Evolutionary conservation across 805 yeast genomes (phyloP).

Genomic region (Ogataea naganishii): DNA sequence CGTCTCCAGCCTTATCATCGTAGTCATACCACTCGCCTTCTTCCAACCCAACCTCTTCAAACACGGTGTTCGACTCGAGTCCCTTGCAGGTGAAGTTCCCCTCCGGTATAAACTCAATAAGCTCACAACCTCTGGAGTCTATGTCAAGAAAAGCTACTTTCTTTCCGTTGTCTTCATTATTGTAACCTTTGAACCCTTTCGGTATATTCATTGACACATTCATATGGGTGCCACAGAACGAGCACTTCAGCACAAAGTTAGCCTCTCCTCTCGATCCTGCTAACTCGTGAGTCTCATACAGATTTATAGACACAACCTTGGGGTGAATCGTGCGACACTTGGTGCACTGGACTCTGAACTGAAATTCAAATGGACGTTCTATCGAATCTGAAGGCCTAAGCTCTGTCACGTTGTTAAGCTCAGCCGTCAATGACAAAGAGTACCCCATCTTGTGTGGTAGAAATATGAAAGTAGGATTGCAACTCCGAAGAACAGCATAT

Average conservation of each 20-base stretch:
- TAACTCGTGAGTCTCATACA: slow-evolving; percentile 56
- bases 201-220: slow-evolving; percentile 16
- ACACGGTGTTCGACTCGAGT: slow-evolving; percentile 36
- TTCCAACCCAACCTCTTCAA: slow-evolving; percentile 57
- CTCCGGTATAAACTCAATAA: slow-evolving; percentile 56
- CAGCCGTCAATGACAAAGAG: slow-evolving; percentile 25
- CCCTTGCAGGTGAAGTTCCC: slow-evolving; percentile 55
- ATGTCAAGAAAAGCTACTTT: slow-evolving; percentile 48
- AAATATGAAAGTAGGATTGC: neutral
- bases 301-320: slow-evolving; percentile 60
- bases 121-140: slow-evolving; percentile 81
- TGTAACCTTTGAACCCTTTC: slow-evolving; percentile 19
- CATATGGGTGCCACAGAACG: slow-evolving; percentile 18
- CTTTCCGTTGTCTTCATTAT: slow-evolving; percentile 32
- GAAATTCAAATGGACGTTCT: slow-evolving; percentile 60
- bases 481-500: neutral
- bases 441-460: slow-evolving; percentile 12
- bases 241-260: slow-evolving; percentile 55
- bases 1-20: slow-evolving; percentile 74
- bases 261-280: slow-evolving; percentile 76
- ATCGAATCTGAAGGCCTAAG: slow-evolving; percentile 49
- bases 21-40: slow-evolving; percentile 94
- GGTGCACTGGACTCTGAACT: slow-evolving; percentile 67
- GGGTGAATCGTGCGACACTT: slow-evolving; percentile 72
- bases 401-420: slow-evolving; percentile 25